Conservation (phyloP, 208 protist species). For the Acanthamoeba castellanii region DNA sequence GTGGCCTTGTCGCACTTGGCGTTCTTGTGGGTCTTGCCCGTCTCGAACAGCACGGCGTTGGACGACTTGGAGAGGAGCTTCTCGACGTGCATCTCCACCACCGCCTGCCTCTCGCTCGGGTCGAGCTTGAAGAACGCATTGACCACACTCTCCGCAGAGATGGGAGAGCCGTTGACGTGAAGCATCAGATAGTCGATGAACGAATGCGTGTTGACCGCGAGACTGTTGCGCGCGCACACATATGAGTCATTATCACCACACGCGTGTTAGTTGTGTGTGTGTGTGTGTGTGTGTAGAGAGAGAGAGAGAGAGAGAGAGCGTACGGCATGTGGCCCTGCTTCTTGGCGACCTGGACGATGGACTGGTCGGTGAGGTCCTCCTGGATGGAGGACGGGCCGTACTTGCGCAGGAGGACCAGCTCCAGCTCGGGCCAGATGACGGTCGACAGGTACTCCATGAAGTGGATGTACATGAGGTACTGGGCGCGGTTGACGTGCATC, state of each 20-base stretch:
- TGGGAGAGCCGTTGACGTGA: constrained; percentile 14
- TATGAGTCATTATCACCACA: background rate
- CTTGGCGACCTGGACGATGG: background rate
- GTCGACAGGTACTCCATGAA: constrained; percentile 48
- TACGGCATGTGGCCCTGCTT: constrained; percentile 68
- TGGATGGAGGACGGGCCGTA: constrained; percentile 57
- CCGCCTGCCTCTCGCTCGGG: constrained; percentile 1
- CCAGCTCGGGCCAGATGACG: constrained; percentile 52
- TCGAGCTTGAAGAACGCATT: constrained; percentile 50
- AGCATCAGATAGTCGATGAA: constrained; percentile 62
- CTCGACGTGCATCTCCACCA: constrained; percentile 65
- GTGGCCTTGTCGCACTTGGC: constrained; percentile 20
- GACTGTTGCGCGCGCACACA: background rate
- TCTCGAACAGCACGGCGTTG: constrained; percentile 29
- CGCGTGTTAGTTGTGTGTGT: background rate
- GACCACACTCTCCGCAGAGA: background rate
- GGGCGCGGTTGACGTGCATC: constrained; percentile 54
- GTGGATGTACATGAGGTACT: constrained; percentile 60
- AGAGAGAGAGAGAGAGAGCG: background rate
- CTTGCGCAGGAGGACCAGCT: constrained; percentile 57
- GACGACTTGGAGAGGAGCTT: background rate
- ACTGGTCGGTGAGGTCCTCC: background rate
- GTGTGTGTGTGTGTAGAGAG: background rate
- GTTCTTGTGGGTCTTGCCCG: background rate
- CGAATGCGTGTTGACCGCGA: constrained; percentile 21